phyloP scores from a whole-genome alignment of 352 stramenopile species.

The Saprolegnia diclina region DNA sequence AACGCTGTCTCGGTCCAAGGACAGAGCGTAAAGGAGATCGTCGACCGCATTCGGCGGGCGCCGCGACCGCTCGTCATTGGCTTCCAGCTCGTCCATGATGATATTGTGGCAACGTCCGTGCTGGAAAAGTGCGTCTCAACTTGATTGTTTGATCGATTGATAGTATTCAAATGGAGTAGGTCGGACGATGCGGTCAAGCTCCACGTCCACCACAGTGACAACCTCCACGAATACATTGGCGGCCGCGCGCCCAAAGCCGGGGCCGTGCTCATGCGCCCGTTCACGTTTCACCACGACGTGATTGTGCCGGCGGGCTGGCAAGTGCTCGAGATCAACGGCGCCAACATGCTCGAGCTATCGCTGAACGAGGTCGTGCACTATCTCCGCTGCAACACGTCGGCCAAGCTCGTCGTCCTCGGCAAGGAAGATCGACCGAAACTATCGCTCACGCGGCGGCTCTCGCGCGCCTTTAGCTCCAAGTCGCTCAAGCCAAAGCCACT shows the following conservation, averaged over 20 bases:
- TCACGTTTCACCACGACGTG: neutral
- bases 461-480: neutral
- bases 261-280: neutral
- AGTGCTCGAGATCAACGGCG: conserved; percentile 60
- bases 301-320: conserved; percentile 48
- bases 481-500: too few species aligned
- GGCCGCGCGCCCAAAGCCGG: neutral
- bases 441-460: neutral
- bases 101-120: too few species aligned
- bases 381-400: conserved; percentile 42
- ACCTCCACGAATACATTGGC: conserved; percentile 27
- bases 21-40: conserved; percentile 43
- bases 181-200: neutral
- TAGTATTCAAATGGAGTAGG: neutral
- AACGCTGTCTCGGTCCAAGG: conserved; percentile 45
- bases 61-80: conserved; percentile 48
- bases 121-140: too few species aligned
- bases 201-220: conserved; percentile 17
- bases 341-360: conserved; percentile 42
- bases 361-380: conserved; percentile 61
- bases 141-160: too few species aligned
- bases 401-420: conserved; percentile 54
- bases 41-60: conserved; percentile 45
- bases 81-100: conserved; percentile 30
- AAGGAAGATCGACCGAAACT: neutral